Base-by-base conservation (phyloP, 805 yeast species). In the Candida railenensis region DNA sequence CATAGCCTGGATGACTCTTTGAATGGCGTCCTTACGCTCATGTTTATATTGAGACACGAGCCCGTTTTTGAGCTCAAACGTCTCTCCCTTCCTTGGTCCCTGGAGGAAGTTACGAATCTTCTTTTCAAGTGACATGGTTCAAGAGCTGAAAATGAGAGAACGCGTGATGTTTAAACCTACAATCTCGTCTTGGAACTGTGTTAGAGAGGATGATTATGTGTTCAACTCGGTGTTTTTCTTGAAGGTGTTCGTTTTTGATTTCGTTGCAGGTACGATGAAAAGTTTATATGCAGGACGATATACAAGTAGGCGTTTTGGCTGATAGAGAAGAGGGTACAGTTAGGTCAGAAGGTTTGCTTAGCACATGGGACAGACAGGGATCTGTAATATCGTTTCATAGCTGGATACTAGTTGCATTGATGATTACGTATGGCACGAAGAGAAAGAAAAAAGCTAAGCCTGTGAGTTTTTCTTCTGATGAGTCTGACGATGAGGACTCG, bases 1-100 rank as follows among this genome's bases (percentile, higher is more conserved):
- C 99, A 94, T 94, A 49, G 97, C 98, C 48, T 94, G 95, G 61
- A 94, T 94, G 18, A 95, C 96, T 49, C 96, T 80, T 68, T 92
- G 96, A 55, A 94, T 94, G 15, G 99, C 96, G 65, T 94, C 99
- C 63, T 94, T 94, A 49, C 97, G 78, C 60, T 95, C 98, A 53
- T 81, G 85, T 21, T 97, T 96, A 67, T 89, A 94, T 68, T 89
- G 97, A 7, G 97, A 89, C 3, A 91, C 97, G 45, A 94, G 76
- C 1, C 97, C 98, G 30, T 81, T 81, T 55, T 91, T 82, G 57
- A 94, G 79, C 67, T 94, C 99, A 57, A 80, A 88, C n/a, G 96
- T 82, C 67, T 94, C 96, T 43, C 90, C 87, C 63, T 73, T 74
- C 25, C 64, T 61, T 22, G 77, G 78, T 14, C 77, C 75, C 42